Percentiles rank a stretch among this genome's conserved stretches.
phyloP scores from a whole-genome alignment of 257 asterid species.

The Solanum gandarillasii region DNA sequence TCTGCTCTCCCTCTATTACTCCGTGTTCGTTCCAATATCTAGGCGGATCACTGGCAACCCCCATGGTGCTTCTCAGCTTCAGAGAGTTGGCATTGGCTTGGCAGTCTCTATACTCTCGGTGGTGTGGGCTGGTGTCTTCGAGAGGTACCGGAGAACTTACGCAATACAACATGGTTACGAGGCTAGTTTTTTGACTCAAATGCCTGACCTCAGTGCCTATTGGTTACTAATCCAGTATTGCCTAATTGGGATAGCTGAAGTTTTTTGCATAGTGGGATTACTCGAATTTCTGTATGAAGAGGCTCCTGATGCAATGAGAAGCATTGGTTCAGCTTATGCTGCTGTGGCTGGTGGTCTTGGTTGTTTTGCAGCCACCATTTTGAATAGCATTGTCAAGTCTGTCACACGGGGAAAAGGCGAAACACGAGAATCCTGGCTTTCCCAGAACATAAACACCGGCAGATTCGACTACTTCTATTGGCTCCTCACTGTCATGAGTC shows the following conservation, averaged over 20 bases:
- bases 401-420: constrained; percentile 47
- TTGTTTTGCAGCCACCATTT: constrained; percentile 81
- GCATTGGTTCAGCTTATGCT: constrained; percentile 94
- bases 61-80: constrained; percentile 96
- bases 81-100: constrained; percentile 90
- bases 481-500: constrained; percentile 76
- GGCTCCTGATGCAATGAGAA: constrained; percentile 98
- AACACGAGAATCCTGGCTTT: constrained; percentile 66
- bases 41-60: constrained; percentile 89
- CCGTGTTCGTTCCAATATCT: constrained; percentile 74
- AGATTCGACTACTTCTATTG: constrained; percentile 78
- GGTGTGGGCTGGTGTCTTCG: constrained; percentile 78
- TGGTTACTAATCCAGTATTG: constrained; percentile 94
- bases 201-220: constrained; percentile 78
- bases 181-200: constrained; percentile 68
- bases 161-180: constrained; percentile 66
- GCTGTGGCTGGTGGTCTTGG: constrained; percentile 98
- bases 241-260: constrained; percentile 95
- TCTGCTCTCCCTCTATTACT: constrained; percentile 75
- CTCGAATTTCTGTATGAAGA: constrained; percentile 89
- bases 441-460: constrained; percentile 85
- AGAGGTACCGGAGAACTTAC: constrained; percentile 72
- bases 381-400: constrained; percentile 71
- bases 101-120: constrained; percentile 75
- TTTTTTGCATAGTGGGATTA: constrained; percentile 82